Conservation (phyloP, 2,329 filamentous ascomycete species). For the Microsporum audouinii region DNA sequence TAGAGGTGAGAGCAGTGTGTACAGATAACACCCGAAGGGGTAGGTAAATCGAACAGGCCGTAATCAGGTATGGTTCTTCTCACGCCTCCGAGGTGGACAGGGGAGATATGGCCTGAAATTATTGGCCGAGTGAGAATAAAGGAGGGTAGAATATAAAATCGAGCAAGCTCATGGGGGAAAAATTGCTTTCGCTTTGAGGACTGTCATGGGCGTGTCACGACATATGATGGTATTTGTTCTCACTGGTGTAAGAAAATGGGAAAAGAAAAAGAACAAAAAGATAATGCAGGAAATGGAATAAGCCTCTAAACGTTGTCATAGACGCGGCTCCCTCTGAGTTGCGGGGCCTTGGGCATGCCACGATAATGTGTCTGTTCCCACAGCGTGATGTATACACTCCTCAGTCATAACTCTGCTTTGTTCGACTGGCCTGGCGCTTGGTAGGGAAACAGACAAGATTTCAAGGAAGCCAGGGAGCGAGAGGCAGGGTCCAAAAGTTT, state of each 20-base stretch:
- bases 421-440: background rate
- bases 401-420: background rate
- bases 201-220: background rate
- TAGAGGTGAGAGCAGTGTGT: background rate
- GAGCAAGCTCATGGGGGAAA: background rate
- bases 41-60: background rate
- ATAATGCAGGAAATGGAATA: background rate
- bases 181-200: background rate
- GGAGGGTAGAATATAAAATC: background rate
- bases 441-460: background rate
- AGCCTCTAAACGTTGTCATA: background rate
- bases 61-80: background rate
- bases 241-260: background rate
- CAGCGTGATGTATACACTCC: background rate
- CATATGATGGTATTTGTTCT: constrained; percentile 1
- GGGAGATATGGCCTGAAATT: background rate
- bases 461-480: background rate
- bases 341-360: background rate
- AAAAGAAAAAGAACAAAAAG: background rate
- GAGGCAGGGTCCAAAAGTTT: background rate
- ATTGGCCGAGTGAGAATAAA: background rate
- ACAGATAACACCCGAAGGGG: background rate
- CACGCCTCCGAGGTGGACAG: background rate
- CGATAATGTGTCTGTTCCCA: background rate
- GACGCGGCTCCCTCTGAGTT: background rate